Base-by-base conservation (phyloP, 495 filamentous ascomycete species). In the Neurospora sp. region DNA sequence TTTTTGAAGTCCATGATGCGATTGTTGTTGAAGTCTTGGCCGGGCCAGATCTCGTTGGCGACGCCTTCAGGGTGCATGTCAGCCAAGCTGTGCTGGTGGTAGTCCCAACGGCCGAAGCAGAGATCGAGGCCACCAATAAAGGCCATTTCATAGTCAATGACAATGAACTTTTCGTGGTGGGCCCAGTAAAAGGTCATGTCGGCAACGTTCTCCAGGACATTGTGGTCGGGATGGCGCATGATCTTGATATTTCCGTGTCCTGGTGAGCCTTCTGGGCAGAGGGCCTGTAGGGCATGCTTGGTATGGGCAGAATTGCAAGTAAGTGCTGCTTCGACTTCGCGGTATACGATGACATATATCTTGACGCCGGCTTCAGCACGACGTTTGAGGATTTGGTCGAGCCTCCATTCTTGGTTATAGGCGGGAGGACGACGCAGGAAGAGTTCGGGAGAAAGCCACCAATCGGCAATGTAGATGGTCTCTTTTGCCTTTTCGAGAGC, bases 181-280 rank as follows among this genome's bases (percentile, higher is more conserved):
- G 95, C 95, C 95, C 95, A 98, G 82, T 98, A 98, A 78, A 98
- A 92, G 0, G 94, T 98, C 94, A 97, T 97, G 74, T 98, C 95
- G 10, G 92, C 93, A 1, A 90, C 92, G 79, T 98, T 98, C 77
- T 97, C 94, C 48, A 98, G 88, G 40, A 97, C 87, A 76, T 97
- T 97, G 81, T 99, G 95, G 80, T 99, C 95, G 3, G 95, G 95
- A 82, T 98, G 95, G 34, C 95, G 89, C 90, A 98, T 91, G 40
- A 97, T 87, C 9, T 82, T 86, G 80, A 98, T 98, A 77, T 98
- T 98, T 15, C 92, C 92, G 78, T 92, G 85, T 0, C 95, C 95
- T 0, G 89, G 90, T 1, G 85, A 87, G 13, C 93, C 96, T 74
- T 92, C 85, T 0, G 93, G 93, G 77, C 93, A 97, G 1, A 99